Base-by-base conservation (phyloP, 306 rosid genomes). In the Ormosia semicastrata region DNA sequence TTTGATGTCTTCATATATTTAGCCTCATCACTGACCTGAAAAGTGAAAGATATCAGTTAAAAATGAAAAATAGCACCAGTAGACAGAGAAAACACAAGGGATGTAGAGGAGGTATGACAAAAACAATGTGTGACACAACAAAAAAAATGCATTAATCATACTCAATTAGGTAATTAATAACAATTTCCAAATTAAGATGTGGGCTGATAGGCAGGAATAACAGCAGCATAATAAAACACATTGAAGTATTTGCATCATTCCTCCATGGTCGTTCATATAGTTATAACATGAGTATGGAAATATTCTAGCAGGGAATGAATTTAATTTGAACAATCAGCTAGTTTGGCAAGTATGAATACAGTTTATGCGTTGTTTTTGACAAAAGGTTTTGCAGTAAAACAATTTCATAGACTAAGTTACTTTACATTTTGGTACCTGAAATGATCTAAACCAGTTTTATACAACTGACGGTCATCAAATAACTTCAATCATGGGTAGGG, bases 21-120 rank as follows among this genome's bases (percentile, higher is more conserved):
- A 52, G 87, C 93, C 88, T 95, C 99, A 68, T 93, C 98, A 50
- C 88, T 85, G 75, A 90, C 92, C 99, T 95, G 87, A 86, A 90
- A 83, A 62, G 73, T 39, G 34, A 79, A 73, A 41, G 46, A 49
- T 67, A 68, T 4, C 70, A 80, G 79, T 66, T 75, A 37, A 46
- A 78, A 77, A 77, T n/a, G 11, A 44, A 58, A 73, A 67, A 64
- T n/a, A 82, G 32, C 81, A 77, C 66, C 3, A 34, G 71, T 17
- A 72, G 54, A 46, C 50, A 49, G 34, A 79, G 30, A 73, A 82
- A 66, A 56, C 12, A 30, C 32, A 40, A 52, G 71, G 33, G 66
- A 41, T 39, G 64, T 30, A 63, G 37, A 49, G 60, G 49, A 73
- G 32, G 40, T 34, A 72, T 12, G 62, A 32, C 33, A 40, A 71